Evolutionary conservation across 164 flowering plant genomes (phyloP), one percentile per base, ranked within the genome.

Genomic region (Annona squamosa): DNA sequence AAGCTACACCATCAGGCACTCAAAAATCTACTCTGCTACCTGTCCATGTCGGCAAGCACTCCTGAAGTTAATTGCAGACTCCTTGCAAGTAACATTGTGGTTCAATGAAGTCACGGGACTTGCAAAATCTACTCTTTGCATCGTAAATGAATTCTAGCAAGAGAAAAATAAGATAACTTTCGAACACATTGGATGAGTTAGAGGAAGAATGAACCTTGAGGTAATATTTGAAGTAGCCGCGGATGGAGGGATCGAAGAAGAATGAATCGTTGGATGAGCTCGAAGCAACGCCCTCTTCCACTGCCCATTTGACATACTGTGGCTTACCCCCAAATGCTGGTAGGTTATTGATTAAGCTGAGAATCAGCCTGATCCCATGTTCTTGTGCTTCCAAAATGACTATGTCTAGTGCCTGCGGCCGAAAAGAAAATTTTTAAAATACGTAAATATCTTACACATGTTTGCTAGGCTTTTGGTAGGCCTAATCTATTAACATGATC

Each of bases 201-300:
- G 59, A 26, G 37, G 3, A 9, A 69, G 37, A 66, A 63, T 5
- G 9, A 84, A 95, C 99, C 96, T 85, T 87, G 56, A 95, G 74
- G 65, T 91, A 89, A 81, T 80, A 83, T 83, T 91, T 95, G 89
- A 90, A 95, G 76, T 93, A 90, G 46, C 16, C 73, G 37, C 90
- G 91, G 67, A 89, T 90, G 17, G 92, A 84, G 74, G 97, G 98
- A 82, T 95, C 98, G 78, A 75, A 93, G 84, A 89, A 95, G 87
- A 95, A 95, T 17, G 98, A 93, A 87, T 95, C 99, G 79, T 95
- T 93, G 4, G 99, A 95, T 61, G 97, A 82, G 81, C 97, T 93
- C 70, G 90, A 78, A 69, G 91, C 94, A 48, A 90, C 72, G 47
- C 99, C 99, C 69, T 91, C 97, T 79, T 93, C 85, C 97, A 90